Evolutionary conservation across 345 rosid genomes (phyloP).

Genomic region (Dipteronia sinensis): DNA sequence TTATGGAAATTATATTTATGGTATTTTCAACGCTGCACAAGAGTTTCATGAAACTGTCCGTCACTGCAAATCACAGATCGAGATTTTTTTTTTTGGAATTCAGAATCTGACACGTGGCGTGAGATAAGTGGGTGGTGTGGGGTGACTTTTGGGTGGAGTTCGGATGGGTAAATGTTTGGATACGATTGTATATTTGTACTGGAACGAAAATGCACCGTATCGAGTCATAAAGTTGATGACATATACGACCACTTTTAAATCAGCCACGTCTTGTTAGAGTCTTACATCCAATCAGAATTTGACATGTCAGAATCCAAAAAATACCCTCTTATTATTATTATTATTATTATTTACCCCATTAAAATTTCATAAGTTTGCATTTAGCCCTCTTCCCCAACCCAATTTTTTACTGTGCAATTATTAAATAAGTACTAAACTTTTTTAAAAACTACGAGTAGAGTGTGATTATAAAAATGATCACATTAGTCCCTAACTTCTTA

Average conservation of each 20-base stretch:
- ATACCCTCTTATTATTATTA: background rate
- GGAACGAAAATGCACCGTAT: background rate
- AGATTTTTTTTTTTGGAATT: background rate
- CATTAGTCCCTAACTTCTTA: too few relatives aligned
- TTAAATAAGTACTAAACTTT: too few relatives aligned
- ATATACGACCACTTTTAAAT: background rate
- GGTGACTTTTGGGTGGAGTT: background rate
- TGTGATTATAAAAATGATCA: too few relatives aligned
- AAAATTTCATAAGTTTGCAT: background rate
- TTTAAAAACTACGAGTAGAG: too few relatives aligned
- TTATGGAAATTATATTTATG: conserved; percentile 1
- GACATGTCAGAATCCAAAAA: conserved; percentile 31
- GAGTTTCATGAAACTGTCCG: background rate
- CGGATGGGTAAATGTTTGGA: background rate
- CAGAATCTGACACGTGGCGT: background rate
- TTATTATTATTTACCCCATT: background rate
- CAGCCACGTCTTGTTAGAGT: conserved; percentile 32
- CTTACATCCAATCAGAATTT: conserved; percentile 19
- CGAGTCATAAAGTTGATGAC: conserved; percentile 13
- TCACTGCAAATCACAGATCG: conserved; percentile 8
- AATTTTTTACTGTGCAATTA: too few relatives aligned
- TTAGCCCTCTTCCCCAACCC: too few relatives aligned
- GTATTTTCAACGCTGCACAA: background rate
- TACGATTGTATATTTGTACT: background rate
- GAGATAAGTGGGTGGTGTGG: background rate